phyloP scores from a whole-genome alignment of 306 rosid species.

The Corylus avellana region DNA sequence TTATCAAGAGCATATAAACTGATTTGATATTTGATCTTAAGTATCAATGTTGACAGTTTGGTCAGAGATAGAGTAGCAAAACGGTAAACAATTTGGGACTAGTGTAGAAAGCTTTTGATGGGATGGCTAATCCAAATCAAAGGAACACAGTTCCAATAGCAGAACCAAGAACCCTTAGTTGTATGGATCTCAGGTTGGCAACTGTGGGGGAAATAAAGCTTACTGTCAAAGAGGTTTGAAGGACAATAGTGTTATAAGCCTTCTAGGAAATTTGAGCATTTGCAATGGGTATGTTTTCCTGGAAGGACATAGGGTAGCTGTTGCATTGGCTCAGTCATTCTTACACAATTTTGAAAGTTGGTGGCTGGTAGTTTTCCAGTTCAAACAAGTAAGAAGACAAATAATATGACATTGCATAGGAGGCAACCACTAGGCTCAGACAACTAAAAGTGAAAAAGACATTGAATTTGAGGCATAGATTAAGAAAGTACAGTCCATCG shows the following conservation, averaged over 20 bases:
- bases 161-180: not conserved
- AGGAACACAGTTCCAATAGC: not conserved
- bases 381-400: not conserved
- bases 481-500: slow-evolving; percentile 79
- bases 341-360: not conserved
- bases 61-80: not conserved
- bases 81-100: not conserved
- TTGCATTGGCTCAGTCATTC: not conserved
- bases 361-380: not conserved
- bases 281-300: not conserved
- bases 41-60: not conserved
- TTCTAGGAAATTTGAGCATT: not conserved
- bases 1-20: not conserved
- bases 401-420: slow-evolving; percentile 10
- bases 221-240: not conserved
- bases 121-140: not conserved
- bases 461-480: slow-evolving; percentile 28
- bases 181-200: not conserved
- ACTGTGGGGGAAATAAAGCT: not conserved
- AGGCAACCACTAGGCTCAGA: slow-evolving; percentile 12
- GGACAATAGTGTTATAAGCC: not conserved
- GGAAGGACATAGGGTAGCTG: not conserved
- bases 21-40: not conserved
- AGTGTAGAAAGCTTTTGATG: not conserved
- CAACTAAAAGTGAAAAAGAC: slow-evolving; percentile 24